Percentiles rank a stretch among this genome's conserved stretches.
phyloP scores from a whole-genome alignment of 805 yeast genomes.

The Nematodospora valgi region DNA sequence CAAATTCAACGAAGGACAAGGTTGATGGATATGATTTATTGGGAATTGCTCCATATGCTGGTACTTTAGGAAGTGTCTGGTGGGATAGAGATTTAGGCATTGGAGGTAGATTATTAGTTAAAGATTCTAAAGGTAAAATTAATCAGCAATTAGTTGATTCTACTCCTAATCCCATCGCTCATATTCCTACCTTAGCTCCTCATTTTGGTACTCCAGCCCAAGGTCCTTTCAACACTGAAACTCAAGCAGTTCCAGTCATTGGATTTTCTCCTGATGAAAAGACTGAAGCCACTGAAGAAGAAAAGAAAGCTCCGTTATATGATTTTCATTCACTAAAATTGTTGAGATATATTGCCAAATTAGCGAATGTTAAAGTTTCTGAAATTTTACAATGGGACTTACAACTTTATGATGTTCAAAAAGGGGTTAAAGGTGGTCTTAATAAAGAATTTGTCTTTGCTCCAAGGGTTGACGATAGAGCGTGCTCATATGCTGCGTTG shows the following conservation, averaged over 20 bases:
- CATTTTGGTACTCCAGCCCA: slow-evolving; percentile 72
- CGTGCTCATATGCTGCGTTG: slow-evolving; percentile 74
- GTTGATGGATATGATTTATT: slow-evolving; percentile 74
- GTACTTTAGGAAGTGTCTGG: slow-evolving; percentile 64
- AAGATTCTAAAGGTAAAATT: slow-evolving; percentile 30
- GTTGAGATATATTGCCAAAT: slow-evolving; percentile 63
- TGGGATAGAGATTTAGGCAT: slow-evolving; percentile 84
- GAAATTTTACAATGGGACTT: slow-evolving; percentile 70
- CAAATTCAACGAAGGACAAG: slow-evolving; percentile 55
- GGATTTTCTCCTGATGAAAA: slow-evolving; percentile 49
- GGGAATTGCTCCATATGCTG: slow-evolving; percentile 84
- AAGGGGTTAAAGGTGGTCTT: slow-evolving; percentile 75
- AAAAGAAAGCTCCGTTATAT: slow-evolving; percentile 58
- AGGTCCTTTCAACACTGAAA: slow-evolving; percentile 75
- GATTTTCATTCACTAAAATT: slow-evolving; percentile 68
- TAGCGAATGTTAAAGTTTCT: slow-evolving; percentile 55
- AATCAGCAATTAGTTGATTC: slow-evolving; percentile 49
- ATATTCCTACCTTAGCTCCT: slow-evolving; percentile 81
- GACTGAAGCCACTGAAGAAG: slow-evolving; percentile 55
- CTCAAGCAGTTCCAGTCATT: slow-evolving; percentile 73
- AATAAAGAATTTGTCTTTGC: slow-evolving; percentile 73
- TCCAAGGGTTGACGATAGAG: slow-evolving; percentile 83
- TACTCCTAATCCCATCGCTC: slow-evolving; percentile 69
- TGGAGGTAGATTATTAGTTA: slow-evolving; percentile 71
- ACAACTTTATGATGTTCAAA: slow-evolving; percentile 78